A percentile compares a stretch with the other conserved stretches of the same genome.
phyloP scores from a whole-genome alignment of 163 green algal species.

The Prototheca cutis region DNA sequence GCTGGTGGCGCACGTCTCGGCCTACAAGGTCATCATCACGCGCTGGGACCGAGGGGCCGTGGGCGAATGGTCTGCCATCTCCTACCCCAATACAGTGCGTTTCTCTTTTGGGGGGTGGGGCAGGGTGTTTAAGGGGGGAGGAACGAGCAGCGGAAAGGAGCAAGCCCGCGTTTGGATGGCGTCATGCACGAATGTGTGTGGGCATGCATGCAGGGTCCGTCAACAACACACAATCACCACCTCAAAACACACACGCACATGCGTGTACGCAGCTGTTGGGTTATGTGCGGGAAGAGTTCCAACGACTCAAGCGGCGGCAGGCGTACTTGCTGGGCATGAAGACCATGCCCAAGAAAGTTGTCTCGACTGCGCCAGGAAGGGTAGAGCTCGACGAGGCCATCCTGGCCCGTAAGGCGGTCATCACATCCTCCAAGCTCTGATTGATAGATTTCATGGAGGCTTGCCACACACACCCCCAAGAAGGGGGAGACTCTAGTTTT shows the following conservation, averaged over 20 bases:
- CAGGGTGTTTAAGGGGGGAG: not conserved
- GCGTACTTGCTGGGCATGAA: slow-evolving; percentile 43
- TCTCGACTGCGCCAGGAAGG: not conserved
- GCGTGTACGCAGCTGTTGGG: too few relatives aligned
- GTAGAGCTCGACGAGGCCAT: not conserved
- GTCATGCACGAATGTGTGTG: too few relatives aligned
- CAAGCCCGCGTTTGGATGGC: too few relatives aligned
- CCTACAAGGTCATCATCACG: slow-evolving; percentile 46
- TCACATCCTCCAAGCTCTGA: not conserved
- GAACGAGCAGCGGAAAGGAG: too few relatives aligned
- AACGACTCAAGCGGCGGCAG: slow-evolving; percentile 45
- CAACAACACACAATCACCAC: too few relatives aligned
- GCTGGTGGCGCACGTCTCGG: slow-evolving; percentile 32
- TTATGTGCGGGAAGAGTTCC: slow-evolving; percentile 32
- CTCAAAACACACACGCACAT: too few relatives aligned
- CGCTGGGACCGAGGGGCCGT: slow-evolving; percentile 55
- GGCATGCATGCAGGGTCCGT: too few relatives aligned
- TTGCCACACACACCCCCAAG: too few relatives aligned
- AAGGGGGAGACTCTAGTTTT: too few relatives aligned
- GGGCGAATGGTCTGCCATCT: slow-evolving; percentile 39
- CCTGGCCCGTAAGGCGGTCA: not conserved
- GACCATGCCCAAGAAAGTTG: not conserved
- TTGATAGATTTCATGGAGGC: too few relatives aligned
- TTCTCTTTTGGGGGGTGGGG: not conserved
- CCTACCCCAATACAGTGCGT: slow-evolving; percentile 36